Evolutionary conservation across 768 basidiomycete species (phyloP), one percentile per base, ranked within the genome.

Genomic region (Lanmaoa pseudosensibilis): DNA sequence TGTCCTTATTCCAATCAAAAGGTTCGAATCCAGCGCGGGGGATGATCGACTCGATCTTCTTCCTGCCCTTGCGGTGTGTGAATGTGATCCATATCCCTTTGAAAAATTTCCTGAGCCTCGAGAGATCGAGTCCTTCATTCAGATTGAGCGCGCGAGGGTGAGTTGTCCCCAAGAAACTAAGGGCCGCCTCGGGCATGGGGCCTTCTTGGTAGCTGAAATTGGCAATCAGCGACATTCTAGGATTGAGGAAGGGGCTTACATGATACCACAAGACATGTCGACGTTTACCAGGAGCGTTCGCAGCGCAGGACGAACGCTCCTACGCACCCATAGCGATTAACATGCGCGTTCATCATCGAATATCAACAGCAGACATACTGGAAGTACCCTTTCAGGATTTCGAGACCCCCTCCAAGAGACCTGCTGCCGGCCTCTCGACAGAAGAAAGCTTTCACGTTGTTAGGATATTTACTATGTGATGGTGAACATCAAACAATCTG

Each of bases 391-490:
- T 76, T 69, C 69, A 79, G 77, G 0, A 83, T 55, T 38, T 80
- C 78, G 0, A 84, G 60, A 3, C 70, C 70, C 2, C 70, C 69
- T 16, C 68, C 72, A 1, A 73, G 61, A 8, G 2, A 0, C 41
- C 46, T 60, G 16, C 55, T 65, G 11, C 75, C 68, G 19, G 72
- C 70, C 19, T 69, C 67, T 21, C 59, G 58, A 47, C 70, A 73
- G 46, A 82, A 83, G 56, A 78, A 83, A 0, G 81, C 76, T 2
- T 69, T 71, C 0, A 75, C 74, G 27, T 81, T 83, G 58, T 80
- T 78, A 0, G 77, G 73, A 46, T 79, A 70, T 46, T 73, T 68
- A 8, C 81, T 81, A 40, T 41, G 23, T 10, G n/a, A 56, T 1
- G 9, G 32, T 50, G 25, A 59, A 43, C 19, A 39, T 18, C 43